Base-by-base conservation (phyloP, 495 filamentous ascomycete genomes). In the Letharia lupina region DNA sequence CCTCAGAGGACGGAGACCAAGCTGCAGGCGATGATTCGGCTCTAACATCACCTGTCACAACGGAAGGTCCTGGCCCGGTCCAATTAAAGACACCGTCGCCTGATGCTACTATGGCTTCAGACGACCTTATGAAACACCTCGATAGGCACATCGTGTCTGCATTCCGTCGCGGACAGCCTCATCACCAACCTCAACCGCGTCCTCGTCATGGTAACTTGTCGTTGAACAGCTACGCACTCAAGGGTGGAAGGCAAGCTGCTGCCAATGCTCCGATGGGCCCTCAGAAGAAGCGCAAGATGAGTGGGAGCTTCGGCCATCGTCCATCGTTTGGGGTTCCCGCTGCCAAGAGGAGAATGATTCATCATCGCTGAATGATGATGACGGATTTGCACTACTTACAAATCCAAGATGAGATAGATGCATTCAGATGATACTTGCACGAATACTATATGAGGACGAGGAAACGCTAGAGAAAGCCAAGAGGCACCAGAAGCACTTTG, bases 111-210 rank as follows among this genome's bases (percentile, higher is more conserved):
- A 81, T 84, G 62, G 72, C 73, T 68, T 74, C 71, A 68, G 77
- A 73, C 72, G 81, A 74, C 31, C 83, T 86, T 71, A 78, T 92
- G 47, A 84, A 84, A 62, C 89, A 91, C 65, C 84, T 91, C 63
- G 84, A 88, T 69, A 79, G 83, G 54, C 83, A 85, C 62, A 81
- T 87, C 47, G 89, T 92, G 66, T 89, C 87, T 42, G 87, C 89
- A 11, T 94, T 93, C 78, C 88, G 89, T 50, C 84, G 84, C 47
- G 89, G 92, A 71, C 88, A 93, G 73, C 84, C 84, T 71, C 85
- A 87, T 65, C 87, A 89, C 71, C 83, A 45, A 66, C 78, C 84
- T 70, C 83, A 45, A 64, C 78, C 84, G 67, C 85, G 85, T 73
- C 83, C 84, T 67, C 87, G 85, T 2, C 80, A 78, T 67, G 74